A percentile compares a stretch with the other conserved stretches of the same genome.
These are phyloP conservation scores for Anisodus acutangulus DNA, from an alignment of 257 asterid genomes.

Conservation along the genomic window DNA sequence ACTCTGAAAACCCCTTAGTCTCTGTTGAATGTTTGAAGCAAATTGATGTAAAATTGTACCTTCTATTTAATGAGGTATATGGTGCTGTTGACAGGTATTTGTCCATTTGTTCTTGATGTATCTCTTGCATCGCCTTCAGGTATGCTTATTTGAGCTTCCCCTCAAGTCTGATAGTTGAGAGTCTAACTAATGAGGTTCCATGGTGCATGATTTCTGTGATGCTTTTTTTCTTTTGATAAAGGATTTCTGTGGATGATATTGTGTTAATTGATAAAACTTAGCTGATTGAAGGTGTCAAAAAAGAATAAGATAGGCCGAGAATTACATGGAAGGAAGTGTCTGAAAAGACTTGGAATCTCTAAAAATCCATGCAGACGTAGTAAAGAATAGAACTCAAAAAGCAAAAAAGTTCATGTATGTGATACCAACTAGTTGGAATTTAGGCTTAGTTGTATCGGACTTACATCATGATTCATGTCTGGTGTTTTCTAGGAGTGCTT, in stretches of 20 bases:
- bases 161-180: conserved; percentile 25
- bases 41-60: conserved; percentile 3
- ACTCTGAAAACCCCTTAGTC: conserved; percentile 26
- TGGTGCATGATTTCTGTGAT: not conserved
- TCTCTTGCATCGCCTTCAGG: conserved; percentile 99
- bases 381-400: not conserved
- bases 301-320: not conserved
- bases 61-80: conserved; percentile 2
- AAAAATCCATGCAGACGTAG: not conserved
- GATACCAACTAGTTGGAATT: too few relatives aligned
- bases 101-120: conserved; percentile 99
- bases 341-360: not conserved
- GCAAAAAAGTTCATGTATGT: too few relatives aligned
- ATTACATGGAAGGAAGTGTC: not conserved
- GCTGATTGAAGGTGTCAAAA: not conserved
- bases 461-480: not conserved
- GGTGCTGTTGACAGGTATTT: conserved; percentile 71
- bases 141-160: conserved; percentile 41
- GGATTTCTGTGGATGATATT: not conserved
- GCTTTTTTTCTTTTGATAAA: too few relatives aligned
- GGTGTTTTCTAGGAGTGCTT: not conserved
- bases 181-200: conserved; percentile 9
- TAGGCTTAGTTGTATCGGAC: not conserved
- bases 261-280: not conserved
- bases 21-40: not conserved